Percentiles rank a stretch among this genome's conserved stretches.
These are phyloP conservation scores for Pleurotus salmoneostramineus DNA, from an alignment of 768 basidiomycete genomes.

Conservation along the genomic window DNA sequence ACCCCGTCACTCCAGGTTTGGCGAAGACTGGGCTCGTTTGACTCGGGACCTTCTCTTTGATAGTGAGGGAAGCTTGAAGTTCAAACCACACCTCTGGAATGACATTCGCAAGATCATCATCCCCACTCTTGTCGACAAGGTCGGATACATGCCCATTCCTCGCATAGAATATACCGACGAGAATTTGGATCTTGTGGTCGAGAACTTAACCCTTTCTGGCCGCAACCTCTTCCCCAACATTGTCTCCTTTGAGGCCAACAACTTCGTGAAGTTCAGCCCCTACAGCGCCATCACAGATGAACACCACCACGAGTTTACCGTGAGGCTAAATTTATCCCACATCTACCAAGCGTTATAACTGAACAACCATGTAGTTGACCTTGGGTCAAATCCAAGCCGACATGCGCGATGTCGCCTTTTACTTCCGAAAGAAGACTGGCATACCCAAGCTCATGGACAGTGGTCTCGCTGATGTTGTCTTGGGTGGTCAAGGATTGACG, in stretches of 20 bases:
- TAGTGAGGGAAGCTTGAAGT: conserved; percentile 76
- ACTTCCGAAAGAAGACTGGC: conserved; percentile 82
- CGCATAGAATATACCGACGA: conserved; percentile 93
- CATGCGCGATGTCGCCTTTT: conserved; percentile 91
- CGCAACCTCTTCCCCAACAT: conserved; percentile 87
- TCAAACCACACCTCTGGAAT: conserved; percentile 86
- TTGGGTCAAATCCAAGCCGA: conserved; percentile 89
- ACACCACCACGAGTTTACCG: conserved; percentile 64
- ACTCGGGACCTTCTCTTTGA: conserved; percentile 84
- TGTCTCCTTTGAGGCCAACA: conserved; percentile 70
- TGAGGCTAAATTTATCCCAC: not conserved
- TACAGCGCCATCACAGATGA: conserved; percentile 59
- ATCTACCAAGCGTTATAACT: not conserved
- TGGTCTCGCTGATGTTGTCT: conserved; percentile 80
- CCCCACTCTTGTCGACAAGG: conserved; percentile 70
- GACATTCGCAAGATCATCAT: conserved; percentile 83
- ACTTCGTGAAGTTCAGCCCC: conserved; percentile 82
- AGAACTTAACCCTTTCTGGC: conserved; percentile 87
- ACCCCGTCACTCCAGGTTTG: conserved; percentile 41
- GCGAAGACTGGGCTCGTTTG: conserved; percentile 77
- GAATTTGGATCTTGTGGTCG: conserved; percentile 81
- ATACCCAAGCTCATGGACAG: conserved; percentile 78
- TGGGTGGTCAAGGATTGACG: conserved; percentile 80
- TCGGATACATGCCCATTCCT: conserved; percentile 86
- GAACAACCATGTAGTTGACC: conserved; percentile 32